phyloP scores from a whole-genome alignment of 495 filamentous ascomycete genomes.

The Aspergillus nanangensis region DNA sequence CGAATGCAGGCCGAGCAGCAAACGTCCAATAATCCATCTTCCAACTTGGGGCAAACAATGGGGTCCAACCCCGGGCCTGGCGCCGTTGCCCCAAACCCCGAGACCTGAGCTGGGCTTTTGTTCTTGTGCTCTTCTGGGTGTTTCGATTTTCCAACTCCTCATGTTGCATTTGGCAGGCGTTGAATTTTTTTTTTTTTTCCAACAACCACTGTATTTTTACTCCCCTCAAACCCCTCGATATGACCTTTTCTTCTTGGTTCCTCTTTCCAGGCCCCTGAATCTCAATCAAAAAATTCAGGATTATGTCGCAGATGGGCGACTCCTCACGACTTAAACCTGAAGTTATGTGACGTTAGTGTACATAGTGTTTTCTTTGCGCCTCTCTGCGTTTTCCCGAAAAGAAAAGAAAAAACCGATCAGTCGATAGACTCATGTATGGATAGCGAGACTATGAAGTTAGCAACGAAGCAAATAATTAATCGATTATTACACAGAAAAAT shows the following conservation, averaged over 20 bases:
- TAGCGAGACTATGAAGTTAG: constrained; percentile 41
- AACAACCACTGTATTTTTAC: constrained; percentile 35
- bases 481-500: constrained; percentile 7
- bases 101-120: constrained; percentile 30
- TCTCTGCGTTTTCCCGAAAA: constrained; percentile 7
- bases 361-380: constrained; percentile 29
- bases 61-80: constrained; percentile 31
- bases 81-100: constrained; percentile 24
- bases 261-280: constrained; percentile 1
- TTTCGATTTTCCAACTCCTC: constrained; percentile 12
- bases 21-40: constrained; percentile 23
- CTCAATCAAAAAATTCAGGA: constrained; percentile 13
- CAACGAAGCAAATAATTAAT: constrained; percentile 27
- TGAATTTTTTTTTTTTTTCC: constrained; percentile 17
- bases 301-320: constrained; percentile 24
- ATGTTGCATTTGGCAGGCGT: constrained; percentile 42
- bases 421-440: constrained; percentile 32
- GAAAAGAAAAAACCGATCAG: constrained; percentile 12
- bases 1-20: constrained; percentile 39
- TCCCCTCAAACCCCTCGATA: constrained; percentile 16
- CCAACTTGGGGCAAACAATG: constrained; percentile 24
- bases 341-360: constrained; percentile 38
- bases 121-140: constrained; percentile 20
- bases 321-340: constrained; percentile 17
- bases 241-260: too few relatives aligned